These are phyloP conservation scores for Huntiella bhutanensis DNA, from an alignment of 2,329 filamentous ascomycete species.

Conservation along the genomic window DNA sequence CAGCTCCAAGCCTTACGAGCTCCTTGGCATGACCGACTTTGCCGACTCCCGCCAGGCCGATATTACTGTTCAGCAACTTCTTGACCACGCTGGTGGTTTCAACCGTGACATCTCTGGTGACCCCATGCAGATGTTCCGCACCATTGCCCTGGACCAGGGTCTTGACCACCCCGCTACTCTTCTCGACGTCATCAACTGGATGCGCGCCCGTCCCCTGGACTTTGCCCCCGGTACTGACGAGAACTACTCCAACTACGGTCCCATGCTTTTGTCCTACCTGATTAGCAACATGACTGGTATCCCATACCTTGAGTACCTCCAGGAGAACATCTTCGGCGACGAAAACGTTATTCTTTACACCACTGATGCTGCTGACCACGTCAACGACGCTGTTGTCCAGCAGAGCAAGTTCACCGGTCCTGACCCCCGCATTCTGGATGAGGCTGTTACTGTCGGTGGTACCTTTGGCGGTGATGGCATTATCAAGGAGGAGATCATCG, in stretches of 20 bases:
- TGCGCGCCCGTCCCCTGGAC: slow-evolving; percentile 9
- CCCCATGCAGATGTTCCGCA: slow-evolving; percentile 10
- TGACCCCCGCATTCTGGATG: slow-evolving; percentile 8
- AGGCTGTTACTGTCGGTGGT: neutral
- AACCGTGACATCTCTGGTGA: slow-evolving; percentile 8
- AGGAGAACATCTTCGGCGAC: slow-evolving; percentile 7
- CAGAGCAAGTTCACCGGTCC: slow-evolving; percentile 10
- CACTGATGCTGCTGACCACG: slow-evolving; percentile 9
- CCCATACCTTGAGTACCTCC: slow-evolving; percentile 9
- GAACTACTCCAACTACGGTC: slow-evolving; percentile 12
- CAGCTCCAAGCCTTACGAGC: slow-evolving; percentile 4
- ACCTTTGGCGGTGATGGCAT: slow-evolving; percentile 12
- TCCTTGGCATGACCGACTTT: slow-evolving; percentile 8
- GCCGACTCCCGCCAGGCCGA: slow-evolving; percentile 7
- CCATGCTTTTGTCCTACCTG: slow-evolving; percentile 14
- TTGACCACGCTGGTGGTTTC: slow-evolving; percentile 9
- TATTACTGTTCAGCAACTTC: slow-evolving; percentile 12
- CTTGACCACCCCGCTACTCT: slow-evolving; percentile 10
- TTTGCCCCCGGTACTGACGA: slow-evolving; percentile 2
- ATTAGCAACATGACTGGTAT: slow-evolving; percentile 10
- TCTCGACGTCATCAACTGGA: slow-evolving; percentile 13
- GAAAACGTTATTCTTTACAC: slow-evolving; percentile 11
- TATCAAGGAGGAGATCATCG: slow-evolving; percentile 12
- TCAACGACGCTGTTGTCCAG: slow-evolving; percentile 10
- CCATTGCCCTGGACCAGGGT: slow-evolving; percentile 1